Conservation (phyloP, 495 filamentous ascomycete species). For the Talaromyces wortmannii region DNA sequence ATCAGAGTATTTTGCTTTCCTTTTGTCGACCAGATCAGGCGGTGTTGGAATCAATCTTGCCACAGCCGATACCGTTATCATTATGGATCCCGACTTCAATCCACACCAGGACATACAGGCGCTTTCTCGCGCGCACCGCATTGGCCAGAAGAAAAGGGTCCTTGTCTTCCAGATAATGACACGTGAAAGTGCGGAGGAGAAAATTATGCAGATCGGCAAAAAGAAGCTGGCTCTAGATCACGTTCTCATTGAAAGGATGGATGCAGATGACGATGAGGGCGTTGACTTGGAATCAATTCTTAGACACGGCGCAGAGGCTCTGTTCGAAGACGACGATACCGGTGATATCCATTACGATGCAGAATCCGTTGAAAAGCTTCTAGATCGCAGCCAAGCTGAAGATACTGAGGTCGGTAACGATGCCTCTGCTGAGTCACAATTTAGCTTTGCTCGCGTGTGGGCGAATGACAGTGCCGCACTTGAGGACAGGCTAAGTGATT, state of each 20-base stretch:
- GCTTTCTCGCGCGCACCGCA: slow-evolving; percentile 86
- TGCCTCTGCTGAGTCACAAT: slow-evolving; percentile 64
- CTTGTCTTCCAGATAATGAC: slow-evolving; percentile 93
- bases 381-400: slow-evolving; percentile 80
- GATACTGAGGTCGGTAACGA: slow-evolving; percentile 52
- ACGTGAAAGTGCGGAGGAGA: slow-evolving; percentile 82
- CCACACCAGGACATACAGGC: slow-evolving; percentile 98
- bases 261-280: slow-evolving; percentile 63
- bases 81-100: slow-evolving; percentile 97
- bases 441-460: slow-evolving; percentile 91
- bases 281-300: slow-evolving; percentile 84
- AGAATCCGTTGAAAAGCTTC: slow-evolving; percentile 73
- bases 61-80: slow-evolving; percentile 96
- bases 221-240: slow-evolving; percentile 94
- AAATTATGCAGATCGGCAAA: slow-evolving; percentile 91
- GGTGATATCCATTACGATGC: slow-evolving; percentile 70
- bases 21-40: slow-evolving; percentile 88
- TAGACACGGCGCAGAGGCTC: slow-evolving; percentile 74
- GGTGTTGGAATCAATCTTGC: slow-evolving; percentile 98
- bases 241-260: slow-evolving; percentile 85
- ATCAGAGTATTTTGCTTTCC: slow-evolving; percentile 78
- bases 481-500: slow-evolving; percentile 50
- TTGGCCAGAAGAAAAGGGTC: slow-evolving; percentile 93
- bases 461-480: slow-evolving; percentile 68
- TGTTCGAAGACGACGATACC: slow-evolving; percentile 70